Evolutionary conservation across 208 protist species (phyloP), one percentile per base, ranked within the genome.

Genomic region (Crithidia fasciculata): DNA sequence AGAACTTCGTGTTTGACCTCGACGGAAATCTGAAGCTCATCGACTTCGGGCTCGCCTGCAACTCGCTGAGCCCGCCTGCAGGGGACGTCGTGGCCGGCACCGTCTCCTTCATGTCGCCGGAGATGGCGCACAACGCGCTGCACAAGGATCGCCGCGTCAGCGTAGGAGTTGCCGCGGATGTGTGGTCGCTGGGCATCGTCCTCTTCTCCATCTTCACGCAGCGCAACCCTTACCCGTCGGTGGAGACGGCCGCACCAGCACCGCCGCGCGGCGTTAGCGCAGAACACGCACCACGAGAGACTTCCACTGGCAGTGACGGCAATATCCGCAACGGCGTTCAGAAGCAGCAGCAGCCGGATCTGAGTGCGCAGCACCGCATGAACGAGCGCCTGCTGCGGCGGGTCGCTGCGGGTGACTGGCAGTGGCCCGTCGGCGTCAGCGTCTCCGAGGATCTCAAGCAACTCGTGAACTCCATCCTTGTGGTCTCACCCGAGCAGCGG

Each of bases 91-190:
- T 97, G 67, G 91, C 89, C 10, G 95, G 95, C 47, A 97, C 95
- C 4, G 81, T 95, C 52, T 91, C 90, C n/a, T 98, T 96, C 76
- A 94, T 97, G 86, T 89, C 95, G 12, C 95, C 95, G 0, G 93
- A 98, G 78, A 96, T 97, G 92, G 92, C 92, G 39, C 88, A 95
- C 79, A 97, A 97, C 71, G 91, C 88, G 9, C 78, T 97, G n/a
- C 59, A 90, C 72, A 88, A 84, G 74, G 85, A 95, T 52, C 67
- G 84, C 53, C 86, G 90, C 18, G 81, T 95, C 6, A 94, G 88
- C 73, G 93, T 97, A 45, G 93, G 91, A 10, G 86, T 85, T 16
- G 67, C 88, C 47, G 89, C 87, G 1, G 93, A 97, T 69, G 83
- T 97, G 37, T 97, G 93, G 91, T 91, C 90, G 7, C 77, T 90